Percentiles rank a stretch among this genome's conserved stretches.
Conservation (phyloP, 1,284 basidiomycete genomes). For the Cryptococcus neoformans region DNA sequence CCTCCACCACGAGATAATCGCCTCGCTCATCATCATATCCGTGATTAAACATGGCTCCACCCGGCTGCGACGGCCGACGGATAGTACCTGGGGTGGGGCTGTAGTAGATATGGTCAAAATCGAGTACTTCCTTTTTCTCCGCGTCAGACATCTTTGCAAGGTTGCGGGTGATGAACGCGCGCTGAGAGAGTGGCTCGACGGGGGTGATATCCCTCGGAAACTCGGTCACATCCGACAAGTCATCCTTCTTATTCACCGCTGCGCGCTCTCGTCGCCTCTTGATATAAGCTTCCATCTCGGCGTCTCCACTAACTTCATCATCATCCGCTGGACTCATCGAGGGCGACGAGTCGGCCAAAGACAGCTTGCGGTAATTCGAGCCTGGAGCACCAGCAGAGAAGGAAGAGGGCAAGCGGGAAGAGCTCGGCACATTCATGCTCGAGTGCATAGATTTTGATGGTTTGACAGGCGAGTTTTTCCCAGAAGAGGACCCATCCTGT, state of each 20-base stretch:
- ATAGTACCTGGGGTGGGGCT: slow-evolving; percentile 25
- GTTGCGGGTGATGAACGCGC: slow-evolving; percentile 47
- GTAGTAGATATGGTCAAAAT: slow-evolving; percentile 82
- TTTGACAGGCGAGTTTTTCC: slow-evolving; percentile 25
- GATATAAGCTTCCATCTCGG: slow-evolving; percentile 96
- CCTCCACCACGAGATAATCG: slow-evolving; percentile 86
- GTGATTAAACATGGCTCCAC: slow-evolving; percentile 84
- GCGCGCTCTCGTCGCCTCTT: slow-evolving; percentile 82
- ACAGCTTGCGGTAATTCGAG: slow-evolving; percentile 22
- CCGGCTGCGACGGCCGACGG: slow-evolving; percentile 31
- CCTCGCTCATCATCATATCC: slow-evolving; percentile 99
- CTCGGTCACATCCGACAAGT: slow-evolving; percentile 81
- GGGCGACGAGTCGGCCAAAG: slow-evolving; percentile 48
- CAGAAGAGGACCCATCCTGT: slow-evolving; percentile 10
- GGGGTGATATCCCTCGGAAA: slow-evolving; percentile 89
- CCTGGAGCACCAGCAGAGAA: slow-evolving; percentile 36
- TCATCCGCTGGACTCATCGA: slow-evolving; percentile 66
- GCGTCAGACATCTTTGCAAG: slow-evolving; percentile 70
- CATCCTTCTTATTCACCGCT: slow-evolving; percentile 65
- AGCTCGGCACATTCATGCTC: slow-evolving; percentile 28
- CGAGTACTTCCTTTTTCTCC: slow-evolving; percentile 87
- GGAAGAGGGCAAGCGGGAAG: slow-evolving; percentile 33
- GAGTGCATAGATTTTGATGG: slow-evolving; percentile 43
- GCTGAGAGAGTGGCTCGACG: slow-evolving; percentile 63
- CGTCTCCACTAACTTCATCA: slow-evolving; percentile 86